Evolutionary conservation across 495 filamentous ascomycete species (phyloP), one percentile per base, ranked within the genome.

Genomic region (Neurospora sp.): DNA sequence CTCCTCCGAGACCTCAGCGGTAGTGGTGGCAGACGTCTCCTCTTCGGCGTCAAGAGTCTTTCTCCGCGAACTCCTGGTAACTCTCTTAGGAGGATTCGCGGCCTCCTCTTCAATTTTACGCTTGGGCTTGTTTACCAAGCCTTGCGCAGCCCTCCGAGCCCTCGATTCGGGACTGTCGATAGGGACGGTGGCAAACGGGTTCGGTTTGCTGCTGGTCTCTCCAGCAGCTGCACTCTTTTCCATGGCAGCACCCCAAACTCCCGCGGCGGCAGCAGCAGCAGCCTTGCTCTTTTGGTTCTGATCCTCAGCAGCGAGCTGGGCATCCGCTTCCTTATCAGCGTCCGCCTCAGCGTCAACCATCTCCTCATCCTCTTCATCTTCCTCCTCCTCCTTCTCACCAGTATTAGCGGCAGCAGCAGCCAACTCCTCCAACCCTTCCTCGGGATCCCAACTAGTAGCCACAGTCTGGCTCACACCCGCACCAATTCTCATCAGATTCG

Each of bases 391-490:
- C 1, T 42, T 27, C 20, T 12, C 45, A 72, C 37, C 53, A 27
- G 20, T 27, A 12, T 59, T 59, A 22, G 12, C 53, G 12, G 53
- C 53, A 65, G 53, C 14, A 65, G 27, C 53, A 31, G 12, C 53
- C 53, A 65, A 35, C 18, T 59, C 73, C 27, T 73, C 74, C 14
- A 74, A 37, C 18, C 69, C 72, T 39, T 74, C 74, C 41, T 41
- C 31, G 7, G 73, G 69, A 39, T 75, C 74, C 47, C 71, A 71
- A 41, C 53, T 69, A 90, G 82, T 18, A 82, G 74, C 5, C 89
- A 89, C 88, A 90, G 88, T 47, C 90, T 85, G 1, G 92, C 91
- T 35, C 12, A 42, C 41, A 4, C 39, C 73, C 9, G 40, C 69
- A 31, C 76, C 44, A 8, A 38, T 47, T 18, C 75, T 37, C 20